Evolutionary conservation across 2,329 filamentous ascomycete genomes (phyloP).

Genomic region (Aschersonia sp.): DNA sequence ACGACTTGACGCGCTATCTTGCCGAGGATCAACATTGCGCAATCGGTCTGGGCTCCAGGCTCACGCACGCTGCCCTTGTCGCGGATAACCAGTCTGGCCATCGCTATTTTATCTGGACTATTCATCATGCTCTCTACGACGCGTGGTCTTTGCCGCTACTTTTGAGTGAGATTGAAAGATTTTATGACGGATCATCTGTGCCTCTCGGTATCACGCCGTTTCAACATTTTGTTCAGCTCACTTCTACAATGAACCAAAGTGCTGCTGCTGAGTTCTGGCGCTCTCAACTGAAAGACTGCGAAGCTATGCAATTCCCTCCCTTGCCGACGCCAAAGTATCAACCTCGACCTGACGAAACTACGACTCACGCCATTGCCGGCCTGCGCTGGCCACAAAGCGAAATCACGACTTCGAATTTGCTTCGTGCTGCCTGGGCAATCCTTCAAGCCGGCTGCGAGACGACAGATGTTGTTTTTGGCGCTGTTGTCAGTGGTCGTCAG

Average conservation of each 20-base stretch:
- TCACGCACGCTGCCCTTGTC: constrained; percentile 6
- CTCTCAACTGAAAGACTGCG: not conserved
- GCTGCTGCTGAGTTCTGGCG: not conserved
- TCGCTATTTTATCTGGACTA: constrained; percentile 19
- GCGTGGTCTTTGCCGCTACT: constrained; percentile 34
- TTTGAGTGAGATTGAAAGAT: constrained; percentile 25
- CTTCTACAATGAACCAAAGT: not conserved
- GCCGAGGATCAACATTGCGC: constrained; percentile 22
- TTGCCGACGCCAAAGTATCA: constrained; percentile 2
- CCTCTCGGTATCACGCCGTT: not conserved
- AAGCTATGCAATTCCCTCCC: constrained; percentile 1
- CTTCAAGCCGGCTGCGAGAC: not conserved
- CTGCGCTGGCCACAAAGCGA: not conserved
- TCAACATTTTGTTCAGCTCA: constrained; percentile 1
- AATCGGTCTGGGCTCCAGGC: constrained; percentile 18
- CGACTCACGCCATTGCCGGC: constrained; percentile 1
- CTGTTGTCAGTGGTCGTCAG: constrained; percentile 11
- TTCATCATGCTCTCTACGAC: constrained; percentile 38
- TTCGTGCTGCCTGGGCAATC: not conserved
- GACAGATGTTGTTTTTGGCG: constrained; percentile 15
- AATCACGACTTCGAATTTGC: not conserved
- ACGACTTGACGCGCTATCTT: constrained; percentile 10
- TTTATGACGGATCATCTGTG: constrained; percentile 13
- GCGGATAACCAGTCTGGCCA: not conserved
- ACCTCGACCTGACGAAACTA: constrained; percentile 1